phyloP scores from a whole-genome alignment of 768 basidiomycete species.

The Arthromyces matolae region DNA sequence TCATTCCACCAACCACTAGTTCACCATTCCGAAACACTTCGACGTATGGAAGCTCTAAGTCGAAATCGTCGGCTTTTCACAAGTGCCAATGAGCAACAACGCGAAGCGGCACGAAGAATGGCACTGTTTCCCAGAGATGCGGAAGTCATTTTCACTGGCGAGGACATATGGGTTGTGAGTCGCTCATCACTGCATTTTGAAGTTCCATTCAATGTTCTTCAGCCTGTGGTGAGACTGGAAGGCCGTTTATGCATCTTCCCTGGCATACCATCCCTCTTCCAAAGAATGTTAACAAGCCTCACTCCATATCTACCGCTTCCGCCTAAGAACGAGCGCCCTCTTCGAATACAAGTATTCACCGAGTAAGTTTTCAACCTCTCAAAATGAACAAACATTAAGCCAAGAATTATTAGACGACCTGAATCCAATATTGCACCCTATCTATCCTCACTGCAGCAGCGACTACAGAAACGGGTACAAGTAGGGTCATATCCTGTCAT shows the following conservation, averaged over 20 bases:
- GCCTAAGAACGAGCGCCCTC: constrained; percentile 66
- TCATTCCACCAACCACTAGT: constrained; percentile 72
- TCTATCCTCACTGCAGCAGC: constrained; percentile 71
- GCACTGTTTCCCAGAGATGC: constrained; percentile 79
- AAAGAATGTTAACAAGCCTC: constrained; percentile 72
- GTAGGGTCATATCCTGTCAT: constrained; percentile 76
- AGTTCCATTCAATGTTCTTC: constrained; percentile 1
- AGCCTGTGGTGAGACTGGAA: constrained; percentile 84
- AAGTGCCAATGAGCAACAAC: constrained; percentile 71
- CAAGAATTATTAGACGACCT: constrained; percentile 41
- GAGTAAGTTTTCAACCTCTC: constrained; percentile 38
- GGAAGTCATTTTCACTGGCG: constrained; percentile 76
- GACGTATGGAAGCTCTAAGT: constrained; percentile 63
- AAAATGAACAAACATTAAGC: not conserved
- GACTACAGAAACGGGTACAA: constrained; percentile 72
- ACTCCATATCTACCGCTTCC: constrained; percentile 78
- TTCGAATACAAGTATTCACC: constrained; percentile 82
- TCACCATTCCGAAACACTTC: constrained; percentile 75
- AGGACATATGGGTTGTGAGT: constrained; percentile 84
- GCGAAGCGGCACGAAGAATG: constrained; percentile 79
- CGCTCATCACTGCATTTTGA: not conserved
- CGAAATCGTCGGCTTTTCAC: constrained; percentile 53
- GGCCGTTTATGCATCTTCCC: constrained; percentile 91
- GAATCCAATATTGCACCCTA: constrained; percentile 86
- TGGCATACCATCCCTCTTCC: constrained; percentile 83